Evolutionary conservation across 140 eudicot species (phyloP).

Genomic region (Cichorium intybus): DNA sequence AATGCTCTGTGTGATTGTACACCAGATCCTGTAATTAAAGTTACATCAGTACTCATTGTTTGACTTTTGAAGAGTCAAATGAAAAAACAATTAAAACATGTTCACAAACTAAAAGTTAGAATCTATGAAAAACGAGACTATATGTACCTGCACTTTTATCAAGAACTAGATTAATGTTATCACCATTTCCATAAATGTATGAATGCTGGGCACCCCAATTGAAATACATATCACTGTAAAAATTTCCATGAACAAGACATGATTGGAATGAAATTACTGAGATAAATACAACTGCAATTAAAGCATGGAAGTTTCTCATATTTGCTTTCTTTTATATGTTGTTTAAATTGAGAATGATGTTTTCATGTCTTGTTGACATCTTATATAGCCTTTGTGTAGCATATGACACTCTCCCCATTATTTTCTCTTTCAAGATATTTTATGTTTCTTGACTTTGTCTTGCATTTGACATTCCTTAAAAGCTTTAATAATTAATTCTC

Average conservation of each 20-base stretch:
- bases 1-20: constrained; percentile 44
- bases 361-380: constrained; percentile 13
- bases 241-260: constrained; percentile 36
- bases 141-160: constrained; percentile 54
- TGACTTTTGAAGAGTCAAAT: neutral
- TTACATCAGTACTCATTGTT: neutral
- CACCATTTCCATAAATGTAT: constrained; percentile 31
- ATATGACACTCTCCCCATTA: constrained; percentile 17
- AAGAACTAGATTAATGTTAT: constrained; percentile 46
- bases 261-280: constrained; percentile 37
- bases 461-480: constrained; percentile 27
- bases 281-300: constrained; percentile 25
- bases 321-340: neutral
- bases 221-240: constrained; percentile 36
- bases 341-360: constrained; percentile 13
- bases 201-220: constrained; percentile 63
- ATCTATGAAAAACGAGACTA: neutral
- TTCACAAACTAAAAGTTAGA: neutral
- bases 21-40: constrained; percentile 59
- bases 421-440: neutral
- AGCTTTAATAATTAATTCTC: neutral
- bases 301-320: constrained; percentile 36
- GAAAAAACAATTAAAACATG: neutral
- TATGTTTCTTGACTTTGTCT: constrained; percentile 20
- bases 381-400: constrained; percentile 28